Conservation (phyloP, 129 eudicot species). For the Tanacetum coccineum region DNA sequence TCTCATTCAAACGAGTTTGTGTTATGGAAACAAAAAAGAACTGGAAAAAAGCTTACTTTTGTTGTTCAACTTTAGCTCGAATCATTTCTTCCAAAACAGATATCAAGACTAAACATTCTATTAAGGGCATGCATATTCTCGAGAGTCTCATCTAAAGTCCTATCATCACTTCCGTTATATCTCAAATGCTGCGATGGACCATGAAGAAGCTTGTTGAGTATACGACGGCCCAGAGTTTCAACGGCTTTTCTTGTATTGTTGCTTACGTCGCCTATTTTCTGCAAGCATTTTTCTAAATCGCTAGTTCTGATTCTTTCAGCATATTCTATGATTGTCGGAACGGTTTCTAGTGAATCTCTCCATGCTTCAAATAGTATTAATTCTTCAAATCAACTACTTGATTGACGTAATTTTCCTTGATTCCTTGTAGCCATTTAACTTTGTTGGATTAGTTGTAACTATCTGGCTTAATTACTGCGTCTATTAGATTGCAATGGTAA, state of each 20-base stretch:
- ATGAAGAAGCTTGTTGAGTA: slow-evolving; percentile 81
- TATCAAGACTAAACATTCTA: slow-evolving; percentile 70
- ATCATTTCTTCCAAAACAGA: too few species aligned
- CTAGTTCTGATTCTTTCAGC: slow-evolving; percentile 70
- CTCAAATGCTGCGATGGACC: slow-evolving; percentile 87
- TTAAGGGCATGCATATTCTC: slow-evolving; percentile 91
- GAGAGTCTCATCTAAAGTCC: slow-evolving; percentile 74
- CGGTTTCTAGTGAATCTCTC: slow-evolving; percentile 90
- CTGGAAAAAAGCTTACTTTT: too few species aligned
- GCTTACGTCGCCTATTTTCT: slow-evolving; percentile 63
- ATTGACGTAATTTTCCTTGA: too few species aligned
- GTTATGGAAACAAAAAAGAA: too few species aligned
- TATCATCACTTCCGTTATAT: slow-evolving; percentile 78
- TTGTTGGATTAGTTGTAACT: too few species aligned
- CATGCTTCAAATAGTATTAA: slow-evolving; percentile 64
- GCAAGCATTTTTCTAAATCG: slow-evolving; percentile 74
- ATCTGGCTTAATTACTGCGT: too few species aligned
- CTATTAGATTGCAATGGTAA: too few species aligned
- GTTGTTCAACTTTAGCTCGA: too few species aligned
- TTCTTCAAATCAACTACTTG: too few species aligned
- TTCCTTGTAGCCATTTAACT: too few species aligned
- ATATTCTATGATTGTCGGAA: slow-evolving; percentile 83
- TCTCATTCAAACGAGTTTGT: too few species aligned
- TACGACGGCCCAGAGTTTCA: slow-evolving; percentile 68
- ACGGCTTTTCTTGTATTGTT: slow-evolving; percentile 64